Percentiles rank a stretch among this genome's conserved stretches.
These are phyloP conservation scores for Populus deltoides DNA, from an alignment of 345 rosid species.

Conservation along the genomic window DNA sequence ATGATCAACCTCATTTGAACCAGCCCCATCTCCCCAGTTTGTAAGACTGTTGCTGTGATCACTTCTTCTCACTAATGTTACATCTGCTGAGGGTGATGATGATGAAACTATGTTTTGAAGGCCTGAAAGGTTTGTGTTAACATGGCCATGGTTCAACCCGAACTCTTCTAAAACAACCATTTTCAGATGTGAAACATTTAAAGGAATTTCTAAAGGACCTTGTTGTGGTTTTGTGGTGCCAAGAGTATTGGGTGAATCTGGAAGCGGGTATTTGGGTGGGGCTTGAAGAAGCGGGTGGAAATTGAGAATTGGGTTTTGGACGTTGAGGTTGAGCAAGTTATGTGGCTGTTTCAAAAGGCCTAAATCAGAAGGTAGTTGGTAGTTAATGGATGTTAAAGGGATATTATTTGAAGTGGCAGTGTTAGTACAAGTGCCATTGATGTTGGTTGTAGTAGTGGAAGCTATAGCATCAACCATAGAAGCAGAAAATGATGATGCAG, in stretches of 20 bases:
- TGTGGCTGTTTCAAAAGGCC: conserved; percentile 31
- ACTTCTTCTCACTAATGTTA: conserved; percentile 22
- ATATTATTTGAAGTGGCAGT: neutral
- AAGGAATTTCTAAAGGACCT: conserved; percentile 13
- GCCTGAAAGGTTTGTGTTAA: conserved; percentile 24
- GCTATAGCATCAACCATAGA: conserved; percentile 37
- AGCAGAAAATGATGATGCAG: conserved; percentile 23
- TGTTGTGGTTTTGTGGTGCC: conserved; percentile 17
- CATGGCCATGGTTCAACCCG: conserved; percentile 38
- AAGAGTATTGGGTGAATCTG: conserved; percentile 27
- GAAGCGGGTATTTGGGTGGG: conserved; percentile 39
- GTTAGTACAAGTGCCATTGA: conserved; percentile 8
- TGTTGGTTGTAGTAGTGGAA: conserved; percentile 18
- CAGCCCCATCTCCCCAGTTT: conserved; percentile 23
- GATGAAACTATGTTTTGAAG: conserved; percentile 27
- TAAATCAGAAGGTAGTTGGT: conserved; percentile 29
- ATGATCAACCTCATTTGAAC: conserved; percentile 31
- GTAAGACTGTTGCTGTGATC: conserved; percentile 4
- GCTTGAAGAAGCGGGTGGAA: conserved; percentile 63
- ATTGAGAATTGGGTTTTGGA: conserved; percentile 55
- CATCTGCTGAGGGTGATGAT: conserved; percentile 16
- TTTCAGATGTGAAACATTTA: conserved; percentile 31
- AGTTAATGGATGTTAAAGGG: conserved; percentile 30
- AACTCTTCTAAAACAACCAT: conserved; percentile 49
- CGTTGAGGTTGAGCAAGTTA: conserved; percentile 38